Conservation (phyloP, 768 basidiomycete genomes). For the Gymnopilus dilepis region DNA sequence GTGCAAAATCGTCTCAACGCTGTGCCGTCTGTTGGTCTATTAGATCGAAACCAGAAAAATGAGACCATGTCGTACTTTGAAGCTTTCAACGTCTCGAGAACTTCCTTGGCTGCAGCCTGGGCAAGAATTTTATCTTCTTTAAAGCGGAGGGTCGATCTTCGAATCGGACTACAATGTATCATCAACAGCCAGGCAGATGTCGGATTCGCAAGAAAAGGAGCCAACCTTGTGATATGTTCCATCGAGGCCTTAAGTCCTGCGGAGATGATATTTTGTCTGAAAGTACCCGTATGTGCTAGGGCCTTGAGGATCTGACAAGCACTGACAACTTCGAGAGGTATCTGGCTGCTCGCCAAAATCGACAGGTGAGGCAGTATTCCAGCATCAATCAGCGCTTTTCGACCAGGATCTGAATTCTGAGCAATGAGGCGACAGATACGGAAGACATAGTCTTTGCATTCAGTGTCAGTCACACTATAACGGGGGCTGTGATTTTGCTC, state of each 20-base stretch:
- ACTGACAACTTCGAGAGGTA: background rate
- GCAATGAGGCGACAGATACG: background rate
- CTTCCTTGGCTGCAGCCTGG: background rate
- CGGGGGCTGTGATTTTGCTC: background rate
- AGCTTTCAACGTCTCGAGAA: background rate
- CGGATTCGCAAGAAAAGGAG: background rate
- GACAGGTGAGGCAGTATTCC: background rate
- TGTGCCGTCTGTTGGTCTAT: background rate
- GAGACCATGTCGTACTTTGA: background rate
- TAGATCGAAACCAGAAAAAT: background rate
- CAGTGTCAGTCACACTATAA: background rate
- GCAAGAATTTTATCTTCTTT: background rate
- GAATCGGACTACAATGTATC: background rate
- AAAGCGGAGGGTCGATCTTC: background rate
- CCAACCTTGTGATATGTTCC: conserved; percentile 1
- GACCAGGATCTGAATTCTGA: background rate
- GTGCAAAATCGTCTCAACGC: background rate
- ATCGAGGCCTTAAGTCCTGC: conserved; percentile 1
- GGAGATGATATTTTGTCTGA: background rate
- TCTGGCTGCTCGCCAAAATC: background rate
- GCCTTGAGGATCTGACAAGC: conserved; percentile 5
- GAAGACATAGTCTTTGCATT: conserved; percentile 4
- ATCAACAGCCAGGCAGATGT: no score
- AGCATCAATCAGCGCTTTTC: background rate
- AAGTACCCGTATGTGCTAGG: background rate